phyloP scores from a whole-genome alignment of 192 early-diverging fungal genomes.

The Piromyces sp. region DNA sequence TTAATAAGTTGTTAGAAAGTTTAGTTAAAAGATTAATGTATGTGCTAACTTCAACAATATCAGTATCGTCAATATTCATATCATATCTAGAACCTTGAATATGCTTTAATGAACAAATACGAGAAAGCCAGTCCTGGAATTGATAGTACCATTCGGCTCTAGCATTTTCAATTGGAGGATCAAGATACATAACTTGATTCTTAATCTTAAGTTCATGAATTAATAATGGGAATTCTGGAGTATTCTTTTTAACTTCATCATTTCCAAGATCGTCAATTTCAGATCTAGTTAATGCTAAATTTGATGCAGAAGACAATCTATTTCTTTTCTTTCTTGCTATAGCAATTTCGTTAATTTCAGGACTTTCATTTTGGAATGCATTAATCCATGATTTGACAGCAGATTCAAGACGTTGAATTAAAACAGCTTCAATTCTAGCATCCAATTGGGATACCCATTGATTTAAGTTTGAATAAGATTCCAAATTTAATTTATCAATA shows the following conservation, averaged over 20 bases:
- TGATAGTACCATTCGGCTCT: constrained; percentile 71
- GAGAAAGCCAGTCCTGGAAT: constrained; percentile 84
- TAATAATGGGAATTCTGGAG: constrained; percentile 44
- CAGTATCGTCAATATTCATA: constrained; percentile 40
- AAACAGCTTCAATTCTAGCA: constrained; percentile 52
- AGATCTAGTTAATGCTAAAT: not conserved
- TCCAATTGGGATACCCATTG: constrained; percentile 76
- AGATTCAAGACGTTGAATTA: constrained; percentile 50
- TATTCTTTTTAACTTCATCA: constrained; percentile 13
- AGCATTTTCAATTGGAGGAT: constrained; percentile 90
- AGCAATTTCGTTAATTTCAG: not conserved
- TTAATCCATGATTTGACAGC: constrained; percentile 61
- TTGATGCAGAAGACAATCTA: not conserved
- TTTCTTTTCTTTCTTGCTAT: not conserved
- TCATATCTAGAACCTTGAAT: constrained; percentile 86
- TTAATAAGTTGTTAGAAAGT: constrained; percentile 45
- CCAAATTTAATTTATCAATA: constrained; percentile 84
- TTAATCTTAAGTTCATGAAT: constrained; percentile 76
- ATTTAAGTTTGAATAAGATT: constrained; percentile 84
- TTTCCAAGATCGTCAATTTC: not conserved
- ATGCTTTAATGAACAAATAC: constrained; percentile 66
- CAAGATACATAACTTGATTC: constrained; percentile 92
- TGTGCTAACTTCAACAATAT: constrained; percentile 20
- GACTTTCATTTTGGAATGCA: constrained; percentile 15
- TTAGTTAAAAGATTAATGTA: constrained; percentile 43